Evolutionary conservation across 768 basidiomycete species (phyloP).

Genomic region (Tricholoma bakamatsutake): DNA sequence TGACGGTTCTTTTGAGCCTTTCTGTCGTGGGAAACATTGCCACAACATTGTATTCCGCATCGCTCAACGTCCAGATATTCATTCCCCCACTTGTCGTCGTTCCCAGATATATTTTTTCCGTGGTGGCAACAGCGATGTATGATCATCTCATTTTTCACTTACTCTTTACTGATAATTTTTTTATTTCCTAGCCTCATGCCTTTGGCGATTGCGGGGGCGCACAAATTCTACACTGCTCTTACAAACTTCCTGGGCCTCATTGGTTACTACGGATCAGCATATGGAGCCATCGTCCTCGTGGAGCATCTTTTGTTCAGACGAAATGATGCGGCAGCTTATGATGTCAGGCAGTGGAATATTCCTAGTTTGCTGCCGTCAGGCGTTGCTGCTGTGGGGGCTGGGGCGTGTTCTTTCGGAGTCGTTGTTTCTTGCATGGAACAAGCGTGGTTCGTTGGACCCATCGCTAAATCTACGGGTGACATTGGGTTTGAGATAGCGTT

Average conservation of each 20-base stretch:
- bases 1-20: slow-evolving; percentile 75
- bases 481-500: slow-evolving; percentile 80
- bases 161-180: not conserved
- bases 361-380: slow-evolving; percentile 58
- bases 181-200: slow-evolving; percentile 51
- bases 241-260: slow-evolving; percentile 72
- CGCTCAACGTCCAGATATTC: slow-evolving; percentile 67
- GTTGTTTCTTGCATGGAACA: slow-evolving; percentile 69
- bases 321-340: slow-evolving; percentile 46
- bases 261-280: slow-evolving; percentile 64
- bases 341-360: slow-evolving; percentile 51
- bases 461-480: slow-evolving; percentile 64
- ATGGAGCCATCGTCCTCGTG: slow-evolving; percentile 52
- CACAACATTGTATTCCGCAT: slow-evolving; percentile 76
- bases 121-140: slow-evolving; percentile 67
- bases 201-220: slow-evolving; percentile 67
- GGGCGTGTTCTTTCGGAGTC: slow-evolving; percentile 47
- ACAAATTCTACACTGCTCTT: slow-evolving; percentile 64
- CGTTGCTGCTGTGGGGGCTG: slow-evolving; percentile 55
- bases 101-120: slow-evolving; percentile 73
- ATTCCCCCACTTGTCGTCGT: slow-evolving; percentile 52
- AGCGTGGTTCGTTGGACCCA: slow-evolving; percentile 72
- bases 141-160: not conserved
- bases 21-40: slow-evolving; percentile 81
- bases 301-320: slow-evolving; percentile 69